Evolutionary conservation across 768 basidiomycete species (phyloP), one percentile per base, ranked within the genome.

Genomic region (Phaeotremella skinneri): DNA sequence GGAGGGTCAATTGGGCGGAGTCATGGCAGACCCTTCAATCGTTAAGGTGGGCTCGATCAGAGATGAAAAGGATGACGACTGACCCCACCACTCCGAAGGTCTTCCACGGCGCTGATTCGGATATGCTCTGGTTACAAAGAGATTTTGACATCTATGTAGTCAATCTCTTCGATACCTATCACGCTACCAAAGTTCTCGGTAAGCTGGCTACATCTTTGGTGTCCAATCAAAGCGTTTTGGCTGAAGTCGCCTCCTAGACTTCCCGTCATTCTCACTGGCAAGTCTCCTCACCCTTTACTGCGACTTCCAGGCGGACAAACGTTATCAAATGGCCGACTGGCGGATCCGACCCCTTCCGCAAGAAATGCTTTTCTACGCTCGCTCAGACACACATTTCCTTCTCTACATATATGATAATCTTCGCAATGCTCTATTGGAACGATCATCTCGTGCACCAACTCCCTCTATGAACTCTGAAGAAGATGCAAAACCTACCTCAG

Each of bases 311-410:
- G 85, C 94, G 0, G 94, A 98, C 79, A 99, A 99, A 78, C 85
- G 90, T 29, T 98, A 94, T 72, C 96, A 97, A 70, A 81, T 94
- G 4, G 96, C 94, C 9, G 96, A 99, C 76, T 99, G 96, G 96
- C 85, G 96, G 25, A 90, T 97, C 65, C 83, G 85, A 55, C 94
- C 94, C 0, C 79, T 98, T 2, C 87, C 91, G 0, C 77, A 83
- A 51, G 92, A 90, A 65, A 96, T 99, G 92, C 78, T 91, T 20
- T 79, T 83, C 53, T 99, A 98, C 73, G 96, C 96, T 1, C 87
- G 91, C 27, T 90, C 91, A 1, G 96, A 99, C 76, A 99, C 94
- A 0, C 96, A 98, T 76, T 98, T 88, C 79, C 83, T 99, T 1
- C 80, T 99, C 27, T 90, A 84, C 78, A 86, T 97, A 69, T 97